A percentile compares a stretch with the other conserved stretches of the same genome.
phyloP scores from a whole-genome alignment of 352 stramenopile genomes.

The Pythium guiyangense region DNA sequence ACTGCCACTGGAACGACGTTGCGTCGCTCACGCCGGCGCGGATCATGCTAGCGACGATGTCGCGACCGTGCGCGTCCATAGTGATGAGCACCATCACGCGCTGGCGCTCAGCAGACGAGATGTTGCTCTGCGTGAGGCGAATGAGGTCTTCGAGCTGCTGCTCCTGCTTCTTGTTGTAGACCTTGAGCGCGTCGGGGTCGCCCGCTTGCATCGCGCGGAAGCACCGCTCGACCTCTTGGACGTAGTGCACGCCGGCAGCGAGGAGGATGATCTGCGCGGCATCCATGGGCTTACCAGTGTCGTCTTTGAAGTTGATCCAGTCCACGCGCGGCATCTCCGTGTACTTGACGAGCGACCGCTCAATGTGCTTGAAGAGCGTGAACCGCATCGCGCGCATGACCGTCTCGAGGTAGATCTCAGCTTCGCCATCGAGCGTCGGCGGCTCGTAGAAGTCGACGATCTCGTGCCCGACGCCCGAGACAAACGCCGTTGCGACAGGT shows the following conservation, averaged over 20 bases:
- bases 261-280: slow-evolving; percentile 94
- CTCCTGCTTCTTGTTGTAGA: slow-evolving; percentile 92
- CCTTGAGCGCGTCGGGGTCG: slow-evolving; percentile 80
- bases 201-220: slow-evolving; percentile 74
- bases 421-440: slow-evolving; percentile 92
- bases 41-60: slow-evolving; percentile 95
- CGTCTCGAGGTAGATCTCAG: slow-evolving; percentile 97
- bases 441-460: slow-evolving; percentile 91
- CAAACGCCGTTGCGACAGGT: slow-evolving; percentile 88
- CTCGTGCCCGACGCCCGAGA: slow-evolving; percentile 93
- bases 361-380: slow-evolving; percentile 94
- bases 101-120: slow-evolving; percentile 90
- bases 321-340: slow-evolving; percentile 88
- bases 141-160: slow-evolving; percentile 94
- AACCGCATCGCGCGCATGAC: slow-evolving; percentile 92
- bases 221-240: slow-evolving; percentile 87
- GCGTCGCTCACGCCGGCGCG: slow-evolving; percentile 80
- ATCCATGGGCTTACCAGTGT: slow-evolving; percentile 85
- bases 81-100: slow-evolving; percentile 96
- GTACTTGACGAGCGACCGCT: slow-evolving; percentile 90
- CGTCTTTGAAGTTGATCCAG: slow-evolving; percentile 95
- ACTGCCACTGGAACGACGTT: slow-evolving; percentile 93
- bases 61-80: slow-evolving; percentile 93
- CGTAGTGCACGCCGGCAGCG: slow-evolving; percentile 91
- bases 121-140: slow-evolving; percentile 87